Base-by-base conservation (phyloP, 2,329 filamentous ascomycete genomes). In the Colletotrichum coccodes region DNA sequence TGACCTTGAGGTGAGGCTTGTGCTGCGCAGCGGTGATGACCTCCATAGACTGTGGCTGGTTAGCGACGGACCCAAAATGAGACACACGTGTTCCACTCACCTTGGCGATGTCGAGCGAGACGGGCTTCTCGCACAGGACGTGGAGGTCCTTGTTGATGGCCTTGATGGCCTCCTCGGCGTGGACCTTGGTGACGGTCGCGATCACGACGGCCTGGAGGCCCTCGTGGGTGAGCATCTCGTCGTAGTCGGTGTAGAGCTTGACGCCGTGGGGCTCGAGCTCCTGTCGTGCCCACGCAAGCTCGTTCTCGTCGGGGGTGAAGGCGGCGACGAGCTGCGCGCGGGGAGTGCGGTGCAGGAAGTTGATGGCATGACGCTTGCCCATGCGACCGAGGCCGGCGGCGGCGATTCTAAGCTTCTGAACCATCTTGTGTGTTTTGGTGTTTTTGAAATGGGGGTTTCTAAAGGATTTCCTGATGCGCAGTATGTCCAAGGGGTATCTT, bases 1-100 rank as follows among this genome's bases (percentile, higher is more conserved):
- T 87, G 69, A 92, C 88, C 77, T 91, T 92, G 21, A 90, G 82
- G 60, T 90, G 76, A 2, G 89, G 89, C 65, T 86, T 84, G 68
- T 81, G 80, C 67, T 80, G 78, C 21, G 88, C 87, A 9, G 87
- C 87, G 49, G 86, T 83, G 67, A 91, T 81, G 44, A 92, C 89
- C 36, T 65, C 62, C 56, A 46, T 60, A 21, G 84, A 80, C 80
- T 90, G 84, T 52, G 85, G 88, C 86, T 90, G 68, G 2, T 30
- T 21, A 60, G 32, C 8, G 34, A 3, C 21, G 5, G 8, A 16
- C 8, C 6, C 59, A 32, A 53, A 21, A 56, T 44, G 47, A 40
- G 40, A 16, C 26, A 64, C 18, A 32, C 12, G 23, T 12, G 26
- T 52, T 9, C 18, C 12, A 21, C 49, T 53, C 11, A 90, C 88